Conservation (phyloP, 768 basidiomycete genomes). For the Candolleomyces eurysporus region DNA sequence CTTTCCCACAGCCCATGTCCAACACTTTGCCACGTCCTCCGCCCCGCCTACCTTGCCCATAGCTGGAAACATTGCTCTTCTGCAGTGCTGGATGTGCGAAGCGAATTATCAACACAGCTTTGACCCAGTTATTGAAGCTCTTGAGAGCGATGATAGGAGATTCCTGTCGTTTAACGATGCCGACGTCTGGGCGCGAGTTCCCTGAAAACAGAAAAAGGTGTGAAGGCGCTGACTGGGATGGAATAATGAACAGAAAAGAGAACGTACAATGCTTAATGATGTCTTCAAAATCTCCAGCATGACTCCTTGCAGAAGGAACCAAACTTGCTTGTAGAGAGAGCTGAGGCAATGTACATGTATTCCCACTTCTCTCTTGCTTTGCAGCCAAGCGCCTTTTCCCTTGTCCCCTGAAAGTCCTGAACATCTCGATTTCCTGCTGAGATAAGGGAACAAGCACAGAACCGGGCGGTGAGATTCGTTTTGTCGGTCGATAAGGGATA, state of each 20-base stretch:
- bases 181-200: conserved; percentile 90
- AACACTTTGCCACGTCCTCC: conserved; percentile 71
- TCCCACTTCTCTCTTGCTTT: conserved; percentile 53
- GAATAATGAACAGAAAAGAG: background rate
- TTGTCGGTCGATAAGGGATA: conserved; percentile 61
- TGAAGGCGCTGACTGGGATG: background rate
- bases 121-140: conserved; percentile 99
- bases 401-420: conserved; percentile 53
- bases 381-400: conserved; percentile 49
- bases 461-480: conserved; percentile 56
- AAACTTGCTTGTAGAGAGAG: conserved; percentile 6
- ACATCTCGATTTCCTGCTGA: conserved; percentile 57
- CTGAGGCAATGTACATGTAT: too few species aligned
- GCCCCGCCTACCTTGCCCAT: conserved; percentile 28
- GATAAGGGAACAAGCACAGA: conserved; percentile 67
- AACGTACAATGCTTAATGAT: conserved; percentile 80
- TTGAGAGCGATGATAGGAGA: conserved; percentile 97
- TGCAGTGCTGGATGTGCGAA: conserved; percentile 75
- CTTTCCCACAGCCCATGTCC: conserved; percentile 99
- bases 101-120: conserved; percentile 91
- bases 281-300: conserved; percentile 55
- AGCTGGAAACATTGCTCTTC: conserved; percentile 26
- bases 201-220: conserved; percentile 46
- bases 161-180: conserved; percentile 74
- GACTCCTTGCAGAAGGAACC: conserved; percentile 46